Conservation (phyloP, 2,329 filamentous ascomycete species). For the Colletotrichum sp. region DNA sequence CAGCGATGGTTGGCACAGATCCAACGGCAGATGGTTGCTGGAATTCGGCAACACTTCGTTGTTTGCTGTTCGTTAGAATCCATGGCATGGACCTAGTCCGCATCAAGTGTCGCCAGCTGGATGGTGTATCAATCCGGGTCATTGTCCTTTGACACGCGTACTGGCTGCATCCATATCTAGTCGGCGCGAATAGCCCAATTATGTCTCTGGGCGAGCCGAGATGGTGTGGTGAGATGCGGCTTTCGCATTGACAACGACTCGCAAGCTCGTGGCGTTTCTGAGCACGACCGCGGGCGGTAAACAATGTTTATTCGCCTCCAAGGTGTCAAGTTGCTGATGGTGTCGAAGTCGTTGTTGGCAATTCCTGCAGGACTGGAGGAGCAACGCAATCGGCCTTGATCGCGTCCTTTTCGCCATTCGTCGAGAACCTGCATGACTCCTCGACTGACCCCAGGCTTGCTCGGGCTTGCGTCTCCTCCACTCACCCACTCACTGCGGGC, state of each 20-base stretch:
- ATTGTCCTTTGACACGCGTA: constrained; percentile 7
- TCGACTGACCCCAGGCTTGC: background rate
- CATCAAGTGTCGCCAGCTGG: background rate
- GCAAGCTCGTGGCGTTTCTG: constrained; percentile 10
- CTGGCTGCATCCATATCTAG: background rate
- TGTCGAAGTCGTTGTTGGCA: background rate
- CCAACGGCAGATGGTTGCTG: background rate
- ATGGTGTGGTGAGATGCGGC: constrained; percentile 5
- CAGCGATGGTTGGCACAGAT: background rate
- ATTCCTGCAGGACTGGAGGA: background rate
- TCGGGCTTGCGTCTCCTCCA: background rate
- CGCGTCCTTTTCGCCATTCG: background rate
- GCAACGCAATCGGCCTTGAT: background rate
- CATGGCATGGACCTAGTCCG: background rate
- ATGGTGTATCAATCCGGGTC: background rate
- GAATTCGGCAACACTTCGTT: background rate
- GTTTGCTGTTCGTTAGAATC: background rate
- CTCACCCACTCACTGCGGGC: background rate
- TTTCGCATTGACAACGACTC: constrained; percentile 14
- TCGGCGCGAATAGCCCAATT: constrained; percentile 1
- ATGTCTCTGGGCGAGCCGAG: background rate
- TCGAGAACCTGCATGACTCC: background rate
- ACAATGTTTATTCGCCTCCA: background rate
- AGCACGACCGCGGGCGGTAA: background rate
- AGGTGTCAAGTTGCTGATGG: background rate